These are phyloP conservation scores for Saturnispora ahearnii DNA, from an alignment of 805 yeast species.

Conservation along the genomic window DNA sequence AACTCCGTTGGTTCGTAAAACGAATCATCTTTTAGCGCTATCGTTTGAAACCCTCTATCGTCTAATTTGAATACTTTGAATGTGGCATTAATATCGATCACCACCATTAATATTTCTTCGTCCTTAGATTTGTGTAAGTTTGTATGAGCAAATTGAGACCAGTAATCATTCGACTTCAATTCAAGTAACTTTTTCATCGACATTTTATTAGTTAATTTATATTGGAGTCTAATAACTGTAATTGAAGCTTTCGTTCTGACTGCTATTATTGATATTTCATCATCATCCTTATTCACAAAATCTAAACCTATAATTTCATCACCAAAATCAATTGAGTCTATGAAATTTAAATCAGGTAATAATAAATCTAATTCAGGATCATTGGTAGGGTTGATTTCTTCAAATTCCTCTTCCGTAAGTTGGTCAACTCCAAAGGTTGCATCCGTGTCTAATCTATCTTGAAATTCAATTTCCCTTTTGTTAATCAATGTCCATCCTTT, in stretches of 20 bases:
- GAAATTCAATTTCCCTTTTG: neutral
- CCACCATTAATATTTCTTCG: conserved; percentile 28
- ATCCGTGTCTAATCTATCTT: neutral
- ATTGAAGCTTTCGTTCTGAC: neutral
- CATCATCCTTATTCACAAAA: neutral
- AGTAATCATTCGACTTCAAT: conserved; percentile 3
- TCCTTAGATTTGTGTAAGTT: neutral
- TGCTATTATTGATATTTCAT: neutral
- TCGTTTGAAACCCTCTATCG: conserved; percentile 2
- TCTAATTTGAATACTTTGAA: conserved; percentile 34
- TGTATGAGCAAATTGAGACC: conserved; percentile 8
- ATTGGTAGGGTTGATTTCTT: neutral
- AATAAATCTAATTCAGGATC: neutral
- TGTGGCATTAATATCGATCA: conserved; percentile 46
- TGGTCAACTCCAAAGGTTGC: neutral
- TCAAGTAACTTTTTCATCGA: conserved; percentile 2
- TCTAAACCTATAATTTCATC: conserved; percentile 6
- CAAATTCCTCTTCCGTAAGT: conserved; percentile 3
- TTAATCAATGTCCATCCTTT: conserved; percentile 1
- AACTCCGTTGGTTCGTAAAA: conserved; percentile 40
- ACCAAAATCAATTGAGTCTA: neutral
- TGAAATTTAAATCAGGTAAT: neutral
- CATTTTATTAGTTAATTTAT: neutral
- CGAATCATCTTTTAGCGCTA: conserved; percentile 12
- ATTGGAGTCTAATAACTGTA: neutral